These are phyloP conservation scores for Anaeromyces robustus DNA, from an alignment of 192 early-diverging fungal species.

Conservation along the genomic window DNA sequence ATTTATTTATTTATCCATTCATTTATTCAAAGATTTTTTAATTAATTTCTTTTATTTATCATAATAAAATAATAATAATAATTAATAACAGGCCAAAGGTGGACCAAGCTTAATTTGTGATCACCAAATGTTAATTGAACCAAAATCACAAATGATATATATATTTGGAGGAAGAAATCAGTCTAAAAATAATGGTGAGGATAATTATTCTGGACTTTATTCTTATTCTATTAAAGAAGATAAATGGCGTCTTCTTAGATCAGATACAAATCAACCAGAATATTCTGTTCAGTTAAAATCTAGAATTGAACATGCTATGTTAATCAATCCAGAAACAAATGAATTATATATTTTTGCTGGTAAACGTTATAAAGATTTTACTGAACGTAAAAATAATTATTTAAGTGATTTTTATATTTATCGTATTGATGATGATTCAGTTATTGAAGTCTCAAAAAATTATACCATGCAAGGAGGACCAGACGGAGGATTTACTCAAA, in stretches of 20 bases:
- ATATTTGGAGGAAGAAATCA: conserved; percentile 80
- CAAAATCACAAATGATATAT: conserved; percentile 50
- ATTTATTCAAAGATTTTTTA: no score
- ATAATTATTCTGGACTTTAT: conserved; percentile 76
- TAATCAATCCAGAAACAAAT: conserved; percentile 52
- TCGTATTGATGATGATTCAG: conserved; percentile 58
- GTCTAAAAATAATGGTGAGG: conserved; percentile 35
- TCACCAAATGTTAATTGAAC: conserved; percentile 85
- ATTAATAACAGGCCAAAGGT: conserved; percentile 34
- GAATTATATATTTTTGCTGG: conserved; percentile 81
- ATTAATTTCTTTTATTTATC: background rate
- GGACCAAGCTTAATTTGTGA: conserved; percentile 85
- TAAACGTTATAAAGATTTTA: conserved; percentile 58
- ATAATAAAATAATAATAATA: background rate
- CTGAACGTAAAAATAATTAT: conserved; percentile 16
- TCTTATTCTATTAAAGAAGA: conserved; percentile 52
- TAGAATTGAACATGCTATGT: conserved; percentile 82
- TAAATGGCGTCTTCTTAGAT: conserved; percentile 59
- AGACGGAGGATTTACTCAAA: conserved; percentile 65
- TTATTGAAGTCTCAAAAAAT: conserved; percentile 64
- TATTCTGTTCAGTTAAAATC: conserved; percentile 51
- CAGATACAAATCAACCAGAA: conserved; percentile 30
- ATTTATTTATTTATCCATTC: no score
- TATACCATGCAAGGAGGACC: conserved; percentile 58
- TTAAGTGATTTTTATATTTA: conserved; percentile 66